Base-by-base conservation (phyloP, 257 asterid genomes). In the Solanum sejunctum region DNA sequence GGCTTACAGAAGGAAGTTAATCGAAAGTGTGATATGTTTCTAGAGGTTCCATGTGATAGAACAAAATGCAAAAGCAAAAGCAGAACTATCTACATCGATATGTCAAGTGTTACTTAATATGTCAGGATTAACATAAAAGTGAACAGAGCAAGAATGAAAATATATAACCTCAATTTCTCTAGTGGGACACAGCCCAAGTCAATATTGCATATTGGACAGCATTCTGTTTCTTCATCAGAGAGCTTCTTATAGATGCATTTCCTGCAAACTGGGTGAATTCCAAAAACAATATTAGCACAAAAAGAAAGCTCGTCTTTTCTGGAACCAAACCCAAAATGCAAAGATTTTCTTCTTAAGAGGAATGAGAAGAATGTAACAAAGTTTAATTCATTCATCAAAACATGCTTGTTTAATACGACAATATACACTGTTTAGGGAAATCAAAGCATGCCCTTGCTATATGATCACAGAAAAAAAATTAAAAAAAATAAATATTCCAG, bases 181-280 rank as follows among this genome's bases (percentile, higher is more conserved):
- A 91, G 57, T 21, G 99, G 99, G 83, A 84, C 90, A 85, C 98
- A 93, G 57, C 99, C 99, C 89, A 96, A 89, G 86, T 93, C 94
- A 83, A 90, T 95, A 77, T 92, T 95, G 91, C 99, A 96, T 87
- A 93, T 84, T 41, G 99, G 99, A 86, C 99, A 96, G 91, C 93
- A 85, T 82, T 94, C 97, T 87, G 86, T 81, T 89, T 96, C 99
- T 86, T 95, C 99, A 82, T 95, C 98, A 21, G 92, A 85, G 39
- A 96, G 93, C 92, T 95, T 95, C 92, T 90, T 91, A 89, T 92
- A 86, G 69, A 96, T 96, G 90, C 99, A 96, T 89, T 89, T 93
- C 93, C 97, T 91, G 92, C 99, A 96, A 90, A 96, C 99, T 96
- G 89, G 85, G 83, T 63, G 83, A 79, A 51, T 79, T 85, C 20